A percentile compares a stretch with the other conserved stretches of the same genome.
These are phyloP conservation scores for Penicillium maclennaniae DNA, from an alignment of 495 filamentous ascomycete genomes.

Conservation along the genomic window DNA sequence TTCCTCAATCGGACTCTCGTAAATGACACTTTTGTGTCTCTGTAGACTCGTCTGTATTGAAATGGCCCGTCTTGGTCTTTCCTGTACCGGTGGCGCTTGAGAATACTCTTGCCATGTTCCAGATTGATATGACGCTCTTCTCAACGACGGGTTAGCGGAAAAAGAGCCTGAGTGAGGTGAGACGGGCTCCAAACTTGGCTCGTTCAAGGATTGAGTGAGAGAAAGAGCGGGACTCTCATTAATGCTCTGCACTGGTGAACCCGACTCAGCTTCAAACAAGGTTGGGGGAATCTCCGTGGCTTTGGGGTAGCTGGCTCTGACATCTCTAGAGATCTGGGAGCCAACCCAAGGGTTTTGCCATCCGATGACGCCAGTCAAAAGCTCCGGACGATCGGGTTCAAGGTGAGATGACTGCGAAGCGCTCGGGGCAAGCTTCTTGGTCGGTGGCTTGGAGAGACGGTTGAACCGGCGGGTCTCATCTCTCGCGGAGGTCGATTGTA, in stretches of 20 bases:
- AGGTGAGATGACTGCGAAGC: slow-evolving; percentile 1
- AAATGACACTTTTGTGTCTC: slow-evolving; percentile 23
- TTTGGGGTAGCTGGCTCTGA: slow-evolving; percentile 8
- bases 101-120: slow-evolving; percentile 13
- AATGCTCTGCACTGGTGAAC: slow-evolving; percentile 1
- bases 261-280: slow-evolving; percentile 16
- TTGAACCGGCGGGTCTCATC: slow-evolving; percentile 37
- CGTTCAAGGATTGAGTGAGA: background rate
- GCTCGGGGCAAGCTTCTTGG: slow-evolving; percentile 20
- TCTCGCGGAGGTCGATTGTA: slow-evolving; percentile 33
- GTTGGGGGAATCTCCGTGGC: slow-evolving; percentile 17
- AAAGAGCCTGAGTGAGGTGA: slow-evolving; percentile 12
- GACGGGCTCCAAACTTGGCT: background rate
- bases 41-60: slow-evolving; percentile 30
- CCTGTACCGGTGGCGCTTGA: slow-evolving; percentile 9
- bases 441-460: slow-evolving; percentile 43
- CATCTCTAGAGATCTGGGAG: slow-evolving; percentile 12
- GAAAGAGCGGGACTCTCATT: background rate
- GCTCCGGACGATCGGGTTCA: slow-evolving; percentile 7
- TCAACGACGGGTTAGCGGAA: slow-evolving; percentile 11
- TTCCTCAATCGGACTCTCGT: slow-evolving; percentile 24
- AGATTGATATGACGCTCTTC: slow-evolving; percentile 26
- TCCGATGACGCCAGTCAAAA: slow-evolving; percentile 21
- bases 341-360: slow-evolving; percentile 32
- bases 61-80: slow-evolving; percentile 28